Evolutionary conservation across 257 asterid genomes (phyloP).

Genomic region (Echium plantagineum): DNA sequence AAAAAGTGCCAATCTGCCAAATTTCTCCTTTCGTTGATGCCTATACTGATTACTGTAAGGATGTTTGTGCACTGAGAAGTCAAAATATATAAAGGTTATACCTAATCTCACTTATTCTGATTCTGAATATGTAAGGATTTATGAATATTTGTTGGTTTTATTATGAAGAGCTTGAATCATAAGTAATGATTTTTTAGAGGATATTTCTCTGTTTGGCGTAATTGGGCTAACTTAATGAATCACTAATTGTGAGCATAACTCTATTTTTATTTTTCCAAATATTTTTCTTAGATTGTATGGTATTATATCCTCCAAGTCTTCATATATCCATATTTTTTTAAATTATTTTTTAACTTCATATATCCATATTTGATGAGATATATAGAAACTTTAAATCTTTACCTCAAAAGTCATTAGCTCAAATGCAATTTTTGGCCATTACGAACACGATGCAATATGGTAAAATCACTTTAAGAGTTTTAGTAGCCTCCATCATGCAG

Average conservation of each 20-base stretch:
- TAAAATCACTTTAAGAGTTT: not conserved
- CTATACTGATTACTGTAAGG: not conserved
- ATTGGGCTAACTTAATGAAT: not conserved
- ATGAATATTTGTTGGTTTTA: not conserved
- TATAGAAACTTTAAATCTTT: too few species aligned
- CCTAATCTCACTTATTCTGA: too few species aligned
- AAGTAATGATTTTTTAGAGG: not conserved
- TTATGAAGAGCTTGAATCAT: not conserved
- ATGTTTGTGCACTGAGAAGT: not conserved
- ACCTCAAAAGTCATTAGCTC: not conserved
- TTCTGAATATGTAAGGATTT: not conserved
- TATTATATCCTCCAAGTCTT: not conserved
- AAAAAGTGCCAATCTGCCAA: too few species aligned
- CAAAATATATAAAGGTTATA: not conserved
- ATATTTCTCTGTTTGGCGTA: not conserved
- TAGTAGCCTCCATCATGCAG: conserved; percentile 25
- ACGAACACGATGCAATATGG: not conserved
- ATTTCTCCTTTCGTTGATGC: not conserved
- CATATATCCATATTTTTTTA: not conserved
- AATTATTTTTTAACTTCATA: too few species aligned
- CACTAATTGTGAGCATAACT: not conserved
- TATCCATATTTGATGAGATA: not conserved
- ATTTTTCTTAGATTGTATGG: not conserved
- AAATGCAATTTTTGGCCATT: not conserved
- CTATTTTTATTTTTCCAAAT: not conserved